phyloP scores from a whole-genome alignment of 169 alveolate genomes.

The Theileria annulata region DNA sequence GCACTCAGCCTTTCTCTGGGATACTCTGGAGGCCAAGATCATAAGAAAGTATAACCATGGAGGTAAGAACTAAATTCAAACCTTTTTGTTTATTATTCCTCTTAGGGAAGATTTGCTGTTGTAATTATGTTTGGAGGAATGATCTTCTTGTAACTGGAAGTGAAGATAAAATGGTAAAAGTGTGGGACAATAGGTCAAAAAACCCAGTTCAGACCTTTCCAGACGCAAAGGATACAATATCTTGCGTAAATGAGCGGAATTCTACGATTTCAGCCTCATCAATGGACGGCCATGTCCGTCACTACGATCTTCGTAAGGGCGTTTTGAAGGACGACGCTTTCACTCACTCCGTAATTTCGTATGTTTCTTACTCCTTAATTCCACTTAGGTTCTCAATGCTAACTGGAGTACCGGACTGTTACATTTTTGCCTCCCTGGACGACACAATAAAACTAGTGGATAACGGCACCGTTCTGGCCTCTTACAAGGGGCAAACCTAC shows the following conservation, averaged over 20 bases:
- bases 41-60: slow-evolving; percentile 76
- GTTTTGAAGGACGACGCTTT: slow-evolving; percentile 64
- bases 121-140: slow-evolving; percentile 43
- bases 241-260: slow-evolving; percentile 50
- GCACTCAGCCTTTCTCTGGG: slow-evolving; percentile 77
- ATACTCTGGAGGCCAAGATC: slow-evolving; percentile 72
- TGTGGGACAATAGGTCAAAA: slow-evolving; percentile 75
- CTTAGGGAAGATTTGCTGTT: slow-evolving; percentile 46
- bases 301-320: slow-evolving; percentile 76
- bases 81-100: background rate
- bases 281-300: slow-evolving; percentile 73
- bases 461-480: slow-evolving; percentile 59
- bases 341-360: slow-evolving; percentile 56
- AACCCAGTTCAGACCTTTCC: slow-evolving; percentile 68
- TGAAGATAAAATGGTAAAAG: slow-evolving; percentile 69
- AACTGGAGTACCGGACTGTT: slow-evolving; percentile 65
- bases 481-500: slow-evolving; percentile 65
- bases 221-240: slow-evolving; percentile 70
- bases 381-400: slow-evolving; percentile 53
- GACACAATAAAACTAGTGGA: slow-evolving; percentile 63
- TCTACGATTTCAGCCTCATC: slow-evolving; percentile 64
- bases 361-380: slow-evolving; percentile 17
- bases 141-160: slow-evolving; percentile 75
- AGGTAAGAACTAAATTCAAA: slow-evolving; percentile 41
- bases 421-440: slow-evolving; percentile 53